Base-by-base conservation (phyloP, 495 filamentous ascomycete genomes). In the Hapsidospora chrysogenum region DNA sequence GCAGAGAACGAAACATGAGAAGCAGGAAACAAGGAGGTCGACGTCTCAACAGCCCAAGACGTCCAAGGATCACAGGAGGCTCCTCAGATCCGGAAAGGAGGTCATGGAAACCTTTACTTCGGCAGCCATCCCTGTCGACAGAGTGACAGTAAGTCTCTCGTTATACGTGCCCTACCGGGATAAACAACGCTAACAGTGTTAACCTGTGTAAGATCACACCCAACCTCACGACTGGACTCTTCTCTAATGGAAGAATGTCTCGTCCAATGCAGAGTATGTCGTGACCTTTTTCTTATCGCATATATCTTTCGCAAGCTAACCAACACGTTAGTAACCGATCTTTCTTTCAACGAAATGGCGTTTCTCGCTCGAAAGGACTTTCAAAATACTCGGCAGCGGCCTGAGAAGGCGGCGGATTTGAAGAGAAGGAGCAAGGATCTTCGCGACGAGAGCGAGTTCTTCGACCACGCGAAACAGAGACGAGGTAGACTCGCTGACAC, bases 181-280 rank as follows among this genome's bases (percentile, higher is more conserved):
- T 33, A 13, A 2, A 33, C 0, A 3, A 15, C 15, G 29, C 8
- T 33, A 33, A 33, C 17, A 13, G 2, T 21, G 13, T 0, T 21
- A 21, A 33, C 23, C 23, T 7, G 31, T n/a, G n/a, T n/a, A n/a
- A 26, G 23, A 26, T 27, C 11, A 26, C 61, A 29, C 72, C 60
- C 43, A 52, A 46, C 43, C 52, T 56, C 31, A 58, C 47, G 26
- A 51, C 61, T 46, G 83, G 82, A 0, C 53, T 89, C 5, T 87
- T 87, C 50, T 70, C 66, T 17, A 85, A 75, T 46, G 78, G 78
- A 2, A n/a, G n/a, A n/a, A n/a, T n/a, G n/a, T n/a, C n/a, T n/a
- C n/a, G n/a, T n/a, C n/a, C n/a, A n/a, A n/a, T n/a, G n/a, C n/a
- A n/a, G n/a, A n/a, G n/a, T n/a, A n/a, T n/a, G n/a, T n/a, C n/a